Evolutionary conservation across 441 rosid genomes (phyloP), one percentile per base, ranked within the genome.

Genomic region (Syzygium malaccense): DNA sequence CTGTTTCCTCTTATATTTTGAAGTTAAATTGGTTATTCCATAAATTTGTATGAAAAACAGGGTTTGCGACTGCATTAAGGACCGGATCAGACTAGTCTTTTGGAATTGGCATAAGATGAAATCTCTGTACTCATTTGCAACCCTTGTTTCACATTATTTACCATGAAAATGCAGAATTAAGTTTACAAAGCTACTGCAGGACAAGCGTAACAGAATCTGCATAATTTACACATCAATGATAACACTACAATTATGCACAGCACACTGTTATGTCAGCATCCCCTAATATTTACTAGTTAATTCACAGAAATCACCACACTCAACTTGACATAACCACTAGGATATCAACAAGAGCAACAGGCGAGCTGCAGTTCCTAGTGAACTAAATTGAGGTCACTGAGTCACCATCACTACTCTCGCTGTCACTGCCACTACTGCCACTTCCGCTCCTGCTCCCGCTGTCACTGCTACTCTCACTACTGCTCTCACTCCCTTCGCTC

Each of bases 371-470:
- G 83, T 71, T 75, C 83, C 83, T 75, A 75, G 45, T 7, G 5
- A 75, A 75, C 60, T 86, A 91, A 33, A 90, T 87, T 45, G 93
- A 92, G 78, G 23, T 89, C 87, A 90, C 88, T 5, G 93, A 88
- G 58, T 89, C 91, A 78, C 92, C 93, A 55, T 90, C 91, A 58
- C 93, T 91, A 58, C 93, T 91, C 87, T 88, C 91, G 26, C 93
- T 93, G 60, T 91, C 89, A 53, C 92, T 89, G 17, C 93, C 91
- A 51, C 92, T 92, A 51, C 87, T 60, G 33, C 83, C 45, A 12
- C 90, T 91, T 17, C 90, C 89, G 48, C 88, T 91, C 28, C 93
- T 89, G 51, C 90, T 89, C 7, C 87, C 85, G 3, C 93, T 92
- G 9, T 88, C 91, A 19, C 94, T 92, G 18, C 91, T 91, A 48